Evolutionary conservation across 1,284 basidiomycete species (phyloP), one percentile per base, ranked within the genome.

Genomic region (Anthracocystis walkeri): DNA sequence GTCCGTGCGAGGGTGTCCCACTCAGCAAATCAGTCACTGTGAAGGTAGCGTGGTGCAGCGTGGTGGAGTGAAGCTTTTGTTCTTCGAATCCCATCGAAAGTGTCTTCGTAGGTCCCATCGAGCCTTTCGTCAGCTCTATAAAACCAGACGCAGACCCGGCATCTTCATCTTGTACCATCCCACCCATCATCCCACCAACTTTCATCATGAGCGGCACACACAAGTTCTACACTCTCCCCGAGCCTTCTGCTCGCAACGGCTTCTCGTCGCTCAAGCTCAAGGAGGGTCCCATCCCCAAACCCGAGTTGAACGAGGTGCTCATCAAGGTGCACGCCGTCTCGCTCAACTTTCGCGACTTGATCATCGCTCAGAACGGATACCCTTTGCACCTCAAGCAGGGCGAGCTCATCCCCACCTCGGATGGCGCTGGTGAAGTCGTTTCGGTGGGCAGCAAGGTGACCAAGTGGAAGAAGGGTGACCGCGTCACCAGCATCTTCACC

Each of bases 351-450:
- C 77, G 80, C 21, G 79, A 82, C 58, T 29, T 82, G 35, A 77
- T 77, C 76, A 80, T 82, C 46, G 49, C 76, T 38, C n/a, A 58
- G 44, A 61, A 58, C 41, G 16, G 42, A 29, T 80, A 77, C 45
- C 76, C 79, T 1, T 52, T 78, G 14, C 20, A 64, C 40, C 55
- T 77, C 25, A 75, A 82, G 57, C 49, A 79, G 10, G 63, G 33
- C n/a, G 60, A 65, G 50, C 73, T 88, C 3, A 86, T 90, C 18
- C 90, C 90, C 0, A 86, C 87, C 79, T 91, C 90, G 6, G 90
- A 91, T 75, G 87, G 88, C 69, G 90, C 90, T 16, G 90, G 90
- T 10, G 89, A 90, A 77, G 86, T 91, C 51, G 83, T 90, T 41
- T 86, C 87, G 3, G 80, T 90, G 20, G 90, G 90, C 4, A 82